Percentiles rank a stretch among this genome's conserved stretches.
These are phyloP conservation scores for Fusarium vanettenii DNA, from an alignment of 2,329 filamentous ascomycete genomes.

Conservation along the genomic window DNA sequence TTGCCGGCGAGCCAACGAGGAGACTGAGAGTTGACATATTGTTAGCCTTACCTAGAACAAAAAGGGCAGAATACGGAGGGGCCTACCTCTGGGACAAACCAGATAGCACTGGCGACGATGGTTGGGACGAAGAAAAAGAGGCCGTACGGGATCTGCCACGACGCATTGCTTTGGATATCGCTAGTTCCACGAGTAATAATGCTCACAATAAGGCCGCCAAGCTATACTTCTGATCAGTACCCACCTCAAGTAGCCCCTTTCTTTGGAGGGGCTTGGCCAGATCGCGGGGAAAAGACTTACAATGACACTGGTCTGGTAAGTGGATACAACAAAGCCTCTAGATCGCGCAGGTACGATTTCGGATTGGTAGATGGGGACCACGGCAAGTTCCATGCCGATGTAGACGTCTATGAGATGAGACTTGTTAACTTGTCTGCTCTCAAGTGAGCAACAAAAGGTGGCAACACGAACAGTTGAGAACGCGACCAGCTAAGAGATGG, in stretches of 20 bases:
- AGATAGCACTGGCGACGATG: slow-evolving; percentile 43
- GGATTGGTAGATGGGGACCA: slow-evolving; percentile 49
- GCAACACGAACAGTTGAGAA: slow-evolving; percentile 39
- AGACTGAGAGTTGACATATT: slow-evolving; percentile 15
- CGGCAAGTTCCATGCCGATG: slow-evolving; percentile 52
- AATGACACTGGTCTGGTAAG: slow-evolving; percentile 3
- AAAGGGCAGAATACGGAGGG: not conserved
- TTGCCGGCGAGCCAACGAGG: slow-evolving; percentile 44
- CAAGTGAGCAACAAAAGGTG: not conserved
- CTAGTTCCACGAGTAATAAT: slow-evolving; percentile 44
- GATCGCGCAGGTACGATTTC: slow-evolving; percentile 45
- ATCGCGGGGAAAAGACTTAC: slow-evolving; percentile 6
- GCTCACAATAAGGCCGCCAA: slow-evolving; percentile 35
- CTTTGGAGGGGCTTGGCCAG: not conserved
- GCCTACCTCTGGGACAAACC: slow-evolving; percentile 41
- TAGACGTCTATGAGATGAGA: too few relatives aligned
- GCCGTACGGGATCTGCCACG: slow-evolving; percentile 49
- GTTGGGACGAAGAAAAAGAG: slow-evolving; percentile 48
- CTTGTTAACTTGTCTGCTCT: too few relatives aligned
- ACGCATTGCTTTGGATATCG: slow-evolving; percentile 40
- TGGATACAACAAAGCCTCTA: slow-evolving; percentile 44
- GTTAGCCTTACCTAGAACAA: not conserved
- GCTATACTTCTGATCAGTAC: not conserved
- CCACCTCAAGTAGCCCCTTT: not conserved
- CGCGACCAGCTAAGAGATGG: slow-evolving; percentile 50